Base-by-base conservation (phyloP, 345 rosid species). In the Linum lewisii region DNA sequence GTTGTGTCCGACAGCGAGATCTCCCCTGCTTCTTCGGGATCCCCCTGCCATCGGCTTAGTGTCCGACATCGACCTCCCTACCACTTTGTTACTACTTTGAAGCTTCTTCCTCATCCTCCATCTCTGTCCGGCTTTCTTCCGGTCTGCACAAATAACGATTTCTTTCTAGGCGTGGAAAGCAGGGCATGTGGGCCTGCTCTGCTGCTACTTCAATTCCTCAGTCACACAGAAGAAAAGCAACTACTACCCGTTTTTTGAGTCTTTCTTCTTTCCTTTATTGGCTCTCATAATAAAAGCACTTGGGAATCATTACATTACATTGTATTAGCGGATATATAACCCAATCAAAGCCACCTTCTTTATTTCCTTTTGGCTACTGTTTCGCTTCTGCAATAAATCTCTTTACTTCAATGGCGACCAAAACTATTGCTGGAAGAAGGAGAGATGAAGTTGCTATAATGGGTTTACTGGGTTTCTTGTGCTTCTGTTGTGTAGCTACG, bases 1-100 rank as follows among this genome's bases (percentile, higher is more conserved):
- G n/a, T n/a, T n/a, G n/a, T n/a, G n/a, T n/a, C n/a, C n/a, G n/a
- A n/a, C n/a, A n/a, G n/a, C n/a, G n/a, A n/a, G n/a, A n/a, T n/a
- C n/a, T n/a, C n/a, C n/a, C n/a, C n/a, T n/a, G 84, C 69, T 85
- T 93, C 21, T 66, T 61, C 15, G 77, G 84, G 0, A 75, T 26
- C 22, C 71, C 18, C 95, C 95, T 2, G 83, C 38, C 7, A 81
- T 44, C 5, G 91, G 91, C 22, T 75, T 70, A 2, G 84, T 78
- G 63, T 92, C 97, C 5, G 97, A 88, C 32, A 67, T 76, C 1
- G 78, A 75, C 62, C 83, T 63, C 65, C 56, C 51, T 14, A 85
- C 83, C 32, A 29, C 14, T 5, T 58, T 58, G 49, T 69, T 69
- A 44, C 57, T 66, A 19, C 63, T 71, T 65, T 73, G 68, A 14